phyloP scores from a whole-genome alignment of 345 rosid species.

The Citrus glauca region DNA sequence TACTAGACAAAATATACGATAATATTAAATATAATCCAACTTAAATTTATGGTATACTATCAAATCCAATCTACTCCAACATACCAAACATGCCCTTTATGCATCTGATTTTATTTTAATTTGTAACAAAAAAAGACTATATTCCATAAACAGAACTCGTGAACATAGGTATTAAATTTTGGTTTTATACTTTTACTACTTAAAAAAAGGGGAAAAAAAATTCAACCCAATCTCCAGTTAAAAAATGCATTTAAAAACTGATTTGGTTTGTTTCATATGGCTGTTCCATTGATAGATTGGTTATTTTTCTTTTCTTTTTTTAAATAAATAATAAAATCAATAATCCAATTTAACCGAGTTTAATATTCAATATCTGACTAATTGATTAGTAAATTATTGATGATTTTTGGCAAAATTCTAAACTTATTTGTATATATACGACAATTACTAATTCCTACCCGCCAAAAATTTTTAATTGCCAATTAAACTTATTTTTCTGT shows the following conservation, averaged over 20 bases:
- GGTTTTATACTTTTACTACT: too few relatives aligned
- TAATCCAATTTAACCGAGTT: background rate
- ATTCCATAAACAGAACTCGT: background rate
- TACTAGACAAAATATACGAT: too few relatives aligned
- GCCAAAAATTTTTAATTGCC: constrained; percentile 1
- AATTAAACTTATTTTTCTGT: background rate
- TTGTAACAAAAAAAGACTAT: too few relatives aligned
- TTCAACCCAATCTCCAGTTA: background rate
- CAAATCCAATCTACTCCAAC: too few relatives aligned
- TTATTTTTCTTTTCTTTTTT: too few relatives aligned
- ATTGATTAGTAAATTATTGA: background rate
- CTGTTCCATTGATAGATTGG: background rate
- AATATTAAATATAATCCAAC: too few relatives aligned
- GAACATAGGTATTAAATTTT: background rate
- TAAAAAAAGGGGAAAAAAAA: too few relatives aligned
- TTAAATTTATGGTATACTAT: too few relatives aligned
- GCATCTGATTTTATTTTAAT: background rate
- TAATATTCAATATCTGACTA: background rate
- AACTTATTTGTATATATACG: background rate
- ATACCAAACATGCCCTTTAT: too few relatives aligned
- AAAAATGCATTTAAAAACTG: background rate
- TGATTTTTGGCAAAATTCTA: background rate
- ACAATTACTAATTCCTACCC: constrained; percentile 1
- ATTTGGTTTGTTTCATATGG: background rate
- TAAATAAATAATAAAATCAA: background rate